These are phyloP conservation scores for Aspergillus funiculosus DNA, from an alignment of 495 filamentous ascomycete species.

Conservation along the genomic window DNA sequence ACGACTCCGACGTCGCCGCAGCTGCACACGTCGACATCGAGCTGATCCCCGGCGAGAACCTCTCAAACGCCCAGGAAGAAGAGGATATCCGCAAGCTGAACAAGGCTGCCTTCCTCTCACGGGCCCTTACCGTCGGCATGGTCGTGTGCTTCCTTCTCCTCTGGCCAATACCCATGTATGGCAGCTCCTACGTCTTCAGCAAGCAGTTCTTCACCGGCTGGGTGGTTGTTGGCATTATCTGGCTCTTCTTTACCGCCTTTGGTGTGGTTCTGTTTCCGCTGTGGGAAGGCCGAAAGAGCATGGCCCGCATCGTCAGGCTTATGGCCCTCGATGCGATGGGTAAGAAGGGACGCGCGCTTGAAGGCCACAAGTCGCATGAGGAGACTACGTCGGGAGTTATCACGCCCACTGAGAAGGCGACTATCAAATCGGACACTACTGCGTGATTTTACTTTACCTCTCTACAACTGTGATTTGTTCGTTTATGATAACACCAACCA, in stretches of 20 bases:
- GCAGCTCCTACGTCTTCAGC: slow-evolving; percentile 77
- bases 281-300: slow-evolving; percentile 70
- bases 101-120: slow-evolving; percentile 72
- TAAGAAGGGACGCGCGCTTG: slow-evolving; percentile 35
- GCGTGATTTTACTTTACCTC: not conserved
- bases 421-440: slow-evolving; percentile 23
- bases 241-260: slow-evolving; percentile 72
- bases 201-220: slow-evolving; percentile 91
- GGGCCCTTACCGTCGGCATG: slow-evolving; percentile 66
- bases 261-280: slow-evolving; percentile 79
- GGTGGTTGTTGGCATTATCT: slow-evolving; percentile 79
- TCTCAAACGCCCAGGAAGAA: slow-evolving; percentile 34
- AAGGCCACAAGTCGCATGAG: slow-evolving; percentile 18
- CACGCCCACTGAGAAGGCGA: slow-evolving; percentile 18
- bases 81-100: slow-evolving; percentile 65
- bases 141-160: slow-evolving; percentile 73
- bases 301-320: slow-evolving; percentile 55
- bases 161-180: slow-evolving; percentile 97
- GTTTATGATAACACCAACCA: not conserved
- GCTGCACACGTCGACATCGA: slow-evolving; percentile 68
- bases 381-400: slow-evolving; percentile 11
- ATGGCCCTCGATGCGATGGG: slow-evolving; percentile 68
- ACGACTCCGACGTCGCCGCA: slow-evolving; percentile 70
- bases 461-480: not conserved
- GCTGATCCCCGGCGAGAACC: slow-evolving; percentile 50